A percentile compares a stretch with the other conserved stretches of the same genome.
Evolutionary conservation across 495 filamentous ascomycete genomes (phyloP).

Genomic region (Chaetomium fimeti): DNA sequence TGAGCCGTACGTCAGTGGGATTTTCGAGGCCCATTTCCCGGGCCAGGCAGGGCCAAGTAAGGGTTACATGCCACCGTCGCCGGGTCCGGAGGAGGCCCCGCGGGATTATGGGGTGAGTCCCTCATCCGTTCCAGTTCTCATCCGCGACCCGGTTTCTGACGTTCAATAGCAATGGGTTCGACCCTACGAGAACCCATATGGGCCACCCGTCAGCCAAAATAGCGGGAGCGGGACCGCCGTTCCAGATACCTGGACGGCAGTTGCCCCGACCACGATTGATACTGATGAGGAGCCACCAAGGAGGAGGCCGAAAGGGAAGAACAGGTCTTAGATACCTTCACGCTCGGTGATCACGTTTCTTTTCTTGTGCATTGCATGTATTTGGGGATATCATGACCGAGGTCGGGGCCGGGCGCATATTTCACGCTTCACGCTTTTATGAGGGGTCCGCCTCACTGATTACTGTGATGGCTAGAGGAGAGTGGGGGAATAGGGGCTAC

Average conservation of each 20-base stretch:
- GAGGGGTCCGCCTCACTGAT: background rate
- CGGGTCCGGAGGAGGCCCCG: conserved; percentile 12
- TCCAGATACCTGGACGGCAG: conserved; percentile 24
- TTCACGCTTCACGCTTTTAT: conserved; percentile 1
- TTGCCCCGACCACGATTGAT: conserved; percentile 1
- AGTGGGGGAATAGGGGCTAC: background rate
- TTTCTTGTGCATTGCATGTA: background rate
- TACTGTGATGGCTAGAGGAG: background rate
- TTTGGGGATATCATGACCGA: background rate
- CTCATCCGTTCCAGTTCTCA: background rate
- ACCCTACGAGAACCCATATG: conserved; percentile 20
- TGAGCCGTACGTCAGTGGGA: conserved; percentile 27
- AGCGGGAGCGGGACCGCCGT: conserved; percentile 22
- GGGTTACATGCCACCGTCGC: conserved; percentile 15
- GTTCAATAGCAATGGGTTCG: conserved; percentile 21
- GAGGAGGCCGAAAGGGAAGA: conserved; percentile 9
- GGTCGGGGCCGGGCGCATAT: background rate
- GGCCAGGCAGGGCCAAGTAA: conserved; percentile 19
- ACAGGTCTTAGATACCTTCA: conserved; percentile 2
- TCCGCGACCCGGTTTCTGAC: background rate
- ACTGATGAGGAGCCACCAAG: background rate
- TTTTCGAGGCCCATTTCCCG: conserved; percentile 3
- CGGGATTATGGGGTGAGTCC: conserved; percentile 23
- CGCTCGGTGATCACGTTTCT: background rate
- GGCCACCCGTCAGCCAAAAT: conserved; percentile 13